Percentiles rank a stretch among this genome's conserved stretches.
Evolutionary conservation across 140 eudicot genomes (phyloP).

Genomic region (Cichorium intybus): DNA sequence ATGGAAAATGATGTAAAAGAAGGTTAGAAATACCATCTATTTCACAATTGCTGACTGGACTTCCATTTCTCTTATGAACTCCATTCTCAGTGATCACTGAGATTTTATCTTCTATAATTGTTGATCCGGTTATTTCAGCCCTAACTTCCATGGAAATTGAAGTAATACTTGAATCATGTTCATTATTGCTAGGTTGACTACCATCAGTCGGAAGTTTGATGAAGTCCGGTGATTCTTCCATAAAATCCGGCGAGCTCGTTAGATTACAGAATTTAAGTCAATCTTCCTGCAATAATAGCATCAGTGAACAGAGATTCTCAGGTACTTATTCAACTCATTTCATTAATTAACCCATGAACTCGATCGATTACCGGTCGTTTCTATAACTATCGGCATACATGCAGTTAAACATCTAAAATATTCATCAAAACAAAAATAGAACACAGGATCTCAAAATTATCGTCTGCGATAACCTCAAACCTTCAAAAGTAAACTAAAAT

Average conservation of each 20-base stretch:
- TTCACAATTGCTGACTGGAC: slow-evolving; percentile 33
- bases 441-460: neutral
- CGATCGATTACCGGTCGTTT: neutral
- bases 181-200: slow-evolving; percentile 29
- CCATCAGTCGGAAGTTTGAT: slow-evolving; percentile 40
- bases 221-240: slow-evolving; percentile 35
- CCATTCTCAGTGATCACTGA: slow-evolving; percentile 45
- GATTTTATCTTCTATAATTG: slow-evolving; percentile 30
- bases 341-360: neutral
- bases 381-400: neutral
- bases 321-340: neutral
- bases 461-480: neutral
- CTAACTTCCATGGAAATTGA: slow-evolving; percentile 21
- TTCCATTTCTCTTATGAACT: slow-evolving; percentile 39
- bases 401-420: neutral
- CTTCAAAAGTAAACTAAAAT: neutral
- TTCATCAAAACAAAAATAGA: neutral
- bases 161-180: slow-evolving; percentile 22
- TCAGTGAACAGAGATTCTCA: slow-evolving; percentile 2
- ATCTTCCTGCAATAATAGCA: slow-evolving; percentile 9
- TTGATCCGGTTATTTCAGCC: slow-evolving; percentile 34
- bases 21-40: slow-evolving; percentile 45
- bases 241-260: neutral
- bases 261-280: slow-evolving; percentile 15
- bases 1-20: slow-evolving; percentile 2